Evolutionary conservation across 768 basidiomycete species (phyloP), one percentile per base, ranked within the genome.

Genomic region (Phylloporus arenicola): DNA sequence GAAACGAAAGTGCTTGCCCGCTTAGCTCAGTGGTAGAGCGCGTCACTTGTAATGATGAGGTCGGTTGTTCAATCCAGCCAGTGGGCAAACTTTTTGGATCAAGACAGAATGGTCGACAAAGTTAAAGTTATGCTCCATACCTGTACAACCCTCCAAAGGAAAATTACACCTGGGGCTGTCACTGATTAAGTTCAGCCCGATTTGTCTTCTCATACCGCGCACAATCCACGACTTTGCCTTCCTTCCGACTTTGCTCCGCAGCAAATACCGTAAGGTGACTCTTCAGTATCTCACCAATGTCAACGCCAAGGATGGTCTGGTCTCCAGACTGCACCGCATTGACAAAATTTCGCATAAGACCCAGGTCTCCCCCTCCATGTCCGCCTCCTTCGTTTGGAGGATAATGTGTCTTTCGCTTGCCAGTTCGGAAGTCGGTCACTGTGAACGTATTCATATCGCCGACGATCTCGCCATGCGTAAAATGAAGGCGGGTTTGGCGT

Each of bases 221-320:
- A 59, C 81, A 88, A 62, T 89, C 78, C 1, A 93, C 77, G 11
- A 92, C 81, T 10, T 60, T 73, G 13, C 84, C 88, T 55, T 87
- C 78, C 50, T 65, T 75, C 55, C 90, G 73, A 56, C 88, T 87
- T 52, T 78, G 73, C 72, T 93, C 91, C 34, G 89, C 89, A 49
- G 92, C 92, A 70, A 94, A 93, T 30, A 92, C 88, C 1, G 86
- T 83, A 59, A 94, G 63, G 67, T 92, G 90, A 55, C 83, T 87
- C 63, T 76, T 81, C 50, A 92, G 67, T 16, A 90, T 78, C 46
- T 91, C 88, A 8, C 72, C 70, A 1, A 88, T 72, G 56, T 79
- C 72, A 16, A 87, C 88, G 29, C 82, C 84, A 29, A 93, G 74
- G 25, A 77, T 50, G 3, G 74, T 70, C 69, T 92, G 91, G 48